Evolutionary conservation across 2,329 filamentous ascomycete species (phyloP).

Genomic region (Pseudogymnoascus destructans): DNA sequence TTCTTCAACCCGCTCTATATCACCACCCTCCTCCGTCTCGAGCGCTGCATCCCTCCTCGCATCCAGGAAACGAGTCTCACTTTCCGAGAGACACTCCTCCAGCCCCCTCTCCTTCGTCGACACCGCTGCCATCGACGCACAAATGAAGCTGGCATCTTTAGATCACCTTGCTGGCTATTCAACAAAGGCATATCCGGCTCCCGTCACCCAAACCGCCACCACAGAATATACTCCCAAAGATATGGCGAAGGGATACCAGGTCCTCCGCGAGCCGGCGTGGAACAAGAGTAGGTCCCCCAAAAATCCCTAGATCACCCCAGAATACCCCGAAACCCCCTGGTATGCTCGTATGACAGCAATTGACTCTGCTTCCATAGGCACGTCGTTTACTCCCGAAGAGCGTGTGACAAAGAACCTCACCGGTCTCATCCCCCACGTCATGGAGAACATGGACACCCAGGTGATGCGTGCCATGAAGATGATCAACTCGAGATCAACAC

Average conservation of each 20-base stretch:
- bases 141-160: conserved; percentile 46
- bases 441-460: conserved; percentile 47
- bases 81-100: conserved; percentile 13
- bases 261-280: conserved; percentile 49
- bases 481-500: conserved; percentile 54
- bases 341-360: conserved; percentile 7
- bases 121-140: conserved; percentile 42
- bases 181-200: conserved; percentile 38
- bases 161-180: conserved; percentile 48
- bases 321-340: conserved; percentile 6
- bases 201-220: conserved; percentile 39
- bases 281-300: conserved; percentile 43
- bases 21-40: conserved; percentile 10
- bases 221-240: conserved; percentile 41
- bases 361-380: conserved; percentile 32
- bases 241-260: conserved; percentile 45
- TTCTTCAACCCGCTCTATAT: conserved; percentile 10
- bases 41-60: conserved; percentile 17
- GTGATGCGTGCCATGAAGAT: conserved; percentile 58
- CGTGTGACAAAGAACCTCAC: conserved; percentile 51
- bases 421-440: conserved; percentile 50
- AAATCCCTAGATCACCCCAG: conserved; percentile 9
- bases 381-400: conserved; percentile 52
- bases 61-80: conserved; percentile 21
- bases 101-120: conserved; percentile 46